phyloP scores from a whole-genome alignment of 2,329 filamentous ascomycete species.

The Huntiella savannae region DNA sequence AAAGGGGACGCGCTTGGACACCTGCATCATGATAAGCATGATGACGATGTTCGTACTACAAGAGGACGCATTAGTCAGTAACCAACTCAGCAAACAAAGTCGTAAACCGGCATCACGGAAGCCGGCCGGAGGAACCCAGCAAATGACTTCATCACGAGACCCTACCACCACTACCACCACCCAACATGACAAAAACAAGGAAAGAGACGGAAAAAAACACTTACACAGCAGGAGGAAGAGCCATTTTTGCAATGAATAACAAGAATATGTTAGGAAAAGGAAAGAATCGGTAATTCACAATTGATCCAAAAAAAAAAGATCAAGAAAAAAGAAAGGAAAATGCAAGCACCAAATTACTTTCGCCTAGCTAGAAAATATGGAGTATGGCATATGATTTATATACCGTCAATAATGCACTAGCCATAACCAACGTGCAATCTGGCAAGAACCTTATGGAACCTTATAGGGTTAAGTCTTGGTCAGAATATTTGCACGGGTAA shows the following conservation, averaged over 20 bases:
- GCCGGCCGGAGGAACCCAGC: too few relatives aligned
- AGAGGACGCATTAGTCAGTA: neutral
- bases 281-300: neutral
- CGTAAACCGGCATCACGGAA: too few relatives aligned
- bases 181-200: neutral
- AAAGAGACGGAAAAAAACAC: neutral
- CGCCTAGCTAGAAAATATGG: too few relatives aligned
- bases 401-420: too few relatives aligned
- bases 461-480: too few relatives aligned
- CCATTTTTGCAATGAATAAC: slow-evolving; percentile 11
- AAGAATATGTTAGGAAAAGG: neutral
- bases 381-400: too few relatives aligned
- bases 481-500: too few relatives aligned
- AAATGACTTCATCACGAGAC: too few relatives aligned
- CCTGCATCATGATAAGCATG: slow-evolving; percentile 96
- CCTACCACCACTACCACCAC: neutral
- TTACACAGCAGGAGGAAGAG: slow-evolving; percentile 13
- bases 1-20: slow-evolving; percentile 87
- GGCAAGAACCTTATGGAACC: too few relatives aligned
- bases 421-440: too few relatives aligned
- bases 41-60: slow-evolving; percentile 75
- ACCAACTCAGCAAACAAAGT: neutral
- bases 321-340: neutral
- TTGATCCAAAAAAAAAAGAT: slow-evolving; percentile 1
- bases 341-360: neutral